Evolutionary conservation across 208 protist genomes (phyloP).

Genomic region (Strigomonas culicis): DNA sequence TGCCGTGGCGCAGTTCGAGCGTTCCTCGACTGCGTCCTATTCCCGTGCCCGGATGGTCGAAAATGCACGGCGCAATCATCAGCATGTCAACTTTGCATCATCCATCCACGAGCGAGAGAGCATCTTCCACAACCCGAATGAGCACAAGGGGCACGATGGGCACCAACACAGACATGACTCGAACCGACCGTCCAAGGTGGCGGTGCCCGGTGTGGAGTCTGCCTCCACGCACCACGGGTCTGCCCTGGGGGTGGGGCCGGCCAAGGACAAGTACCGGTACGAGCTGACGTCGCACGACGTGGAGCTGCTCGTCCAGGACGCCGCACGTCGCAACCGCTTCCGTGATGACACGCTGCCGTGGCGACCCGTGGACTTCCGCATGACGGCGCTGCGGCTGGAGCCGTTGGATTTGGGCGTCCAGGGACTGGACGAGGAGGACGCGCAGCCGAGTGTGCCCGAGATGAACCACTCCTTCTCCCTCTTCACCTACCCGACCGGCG

Average conservation of each 20-base stretch:
- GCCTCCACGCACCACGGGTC: background rate
- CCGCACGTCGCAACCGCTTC: slow-evolving; percentile 32
- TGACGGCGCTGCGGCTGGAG: slow-evolving; percentile 33
- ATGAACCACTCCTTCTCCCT: background rate
- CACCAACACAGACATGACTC: too few species aligned
- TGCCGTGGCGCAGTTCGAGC: slow-evolving; percentile 12
- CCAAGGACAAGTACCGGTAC: slow-evolving; percentile 1
- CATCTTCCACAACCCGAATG: too few species aligned
- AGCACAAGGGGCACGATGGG: too few species aligned
- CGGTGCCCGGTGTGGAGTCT: background rate
- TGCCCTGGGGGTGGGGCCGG: background rate
- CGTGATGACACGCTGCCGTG: slow-evolving; percentile 66
- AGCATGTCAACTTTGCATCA: too few species aligned
- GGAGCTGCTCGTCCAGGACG: slow-evolving; percentile 39
- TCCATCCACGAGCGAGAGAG: too few species aligned
- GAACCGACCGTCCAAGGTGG: too few species aligned
- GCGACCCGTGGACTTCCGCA: slow-evolving; percentile 43
- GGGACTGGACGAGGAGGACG: slow-evolving; percentile 3
- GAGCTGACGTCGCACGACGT: slow-evolving; percentile 23
- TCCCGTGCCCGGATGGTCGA: background rate
- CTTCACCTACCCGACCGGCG: background rate
- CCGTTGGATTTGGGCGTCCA: slow-evolving; percentile 11
- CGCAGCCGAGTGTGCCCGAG: background rate
- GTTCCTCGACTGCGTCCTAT: slow-evolving; percentile 7
- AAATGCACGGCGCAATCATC: too few species aligned